phyloP scores from a whole-genome alignment of 257 asterid genomes.

The Rehmannia glutinosa region DNA sequence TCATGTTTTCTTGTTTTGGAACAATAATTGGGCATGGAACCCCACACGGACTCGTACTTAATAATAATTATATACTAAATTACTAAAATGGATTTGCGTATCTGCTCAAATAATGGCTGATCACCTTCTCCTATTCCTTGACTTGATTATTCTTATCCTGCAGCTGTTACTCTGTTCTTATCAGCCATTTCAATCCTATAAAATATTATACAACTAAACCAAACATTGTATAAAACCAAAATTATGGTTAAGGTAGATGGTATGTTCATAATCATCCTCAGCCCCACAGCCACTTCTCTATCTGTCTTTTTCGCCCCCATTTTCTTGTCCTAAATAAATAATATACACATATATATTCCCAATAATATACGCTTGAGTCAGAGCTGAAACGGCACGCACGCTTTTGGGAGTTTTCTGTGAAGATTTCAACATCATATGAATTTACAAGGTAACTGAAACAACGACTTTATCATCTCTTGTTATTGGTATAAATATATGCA shows the following conservation, averaged over 20 bases:
- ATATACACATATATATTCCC: not conserved
- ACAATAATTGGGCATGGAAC: too few relatives aligned
- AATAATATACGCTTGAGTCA: constrained; percentile 25
- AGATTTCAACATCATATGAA: too few relatives aligned
- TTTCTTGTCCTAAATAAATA: constrained; percentile 1
- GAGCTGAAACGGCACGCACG: constrained; percentile 30
- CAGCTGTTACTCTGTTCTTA: too few relatives aligned
- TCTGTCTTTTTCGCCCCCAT: not conserved
- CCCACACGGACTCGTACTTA: constrained; percentile 15
- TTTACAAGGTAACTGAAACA: constrained; percentile 23
- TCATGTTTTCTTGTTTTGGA: too few relatives aligned
- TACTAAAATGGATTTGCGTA: constrained; percentile 14
- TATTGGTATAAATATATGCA: not conserved
- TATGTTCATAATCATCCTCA: too few relatives aligned
- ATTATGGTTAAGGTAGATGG: constrained; percentile 27
- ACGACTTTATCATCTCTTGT: constrained; percentile 7
- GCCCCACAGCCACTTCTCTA: too few relatives aligned
- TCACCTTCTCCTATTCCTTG: constrained; percentile 20
- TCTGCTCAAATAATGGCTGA: constrained; percentile 20
- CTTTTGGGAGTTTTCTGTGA: not conserved
- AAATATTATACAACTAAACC: constrained; percentile 16
- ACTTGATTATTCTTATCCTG: not conserved
- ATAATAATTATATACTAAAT: constrained; percentile 1
- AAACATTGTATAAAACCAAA: constrained; percentile 17
- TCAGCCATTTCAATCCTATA: too few relatives aligned